phyloP scores from a whole-genome alignment of 805 yeast species.

The Candida coquimbonensis region DNA sequence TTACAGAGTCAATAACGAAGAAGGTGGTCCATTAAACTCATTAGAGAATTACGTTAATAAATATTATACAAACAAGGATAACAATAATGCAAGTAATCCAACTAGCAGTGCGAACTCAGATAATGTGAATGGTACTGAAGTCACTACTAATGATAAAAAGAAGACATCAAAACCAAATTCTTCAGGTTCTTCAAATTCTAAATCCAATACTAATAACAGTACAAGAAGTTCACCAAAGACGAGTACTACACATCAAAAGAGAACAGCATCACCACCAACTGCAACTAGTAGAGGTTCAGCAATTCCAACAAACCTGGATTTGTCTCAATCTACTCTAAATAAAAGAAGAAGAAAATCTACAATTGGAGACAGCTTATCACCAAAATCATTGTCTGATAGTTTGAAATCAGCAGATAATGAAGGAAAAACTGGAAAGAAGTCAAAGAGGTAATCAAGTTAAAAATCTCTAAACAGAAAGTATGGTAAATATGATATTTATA shows the following conservation, averaged over 20 bases:
- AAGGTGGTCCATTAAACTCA: constrained; percentile 49
- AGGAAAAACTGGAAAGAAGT: background rate
- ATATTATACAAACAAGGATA: constrained; percentile 4
- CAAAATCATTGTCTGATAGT: constrained; percentile 11
- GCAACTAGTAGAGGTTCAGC: constrained; percentile 1
- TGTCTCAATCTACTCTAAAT: constrained; percentile 28
- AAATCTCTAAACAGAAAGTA: too few relatives aligned
- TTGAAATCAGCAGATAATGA: background rate
- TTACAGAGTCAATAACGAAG: constrained; percentile 41
- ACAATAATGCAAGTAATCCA: too few relatives aligned
- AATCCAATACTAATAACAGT: background rate
- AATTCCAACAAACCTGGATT: constrained; percentile 21
- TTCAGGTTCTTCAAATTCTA: background rate
- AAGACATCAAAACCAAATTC: background rate
- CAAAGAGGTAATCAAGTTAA: background rate
- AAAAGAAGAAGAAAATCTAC: constrained; percentile 28
- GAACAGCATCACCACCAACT: background rate
- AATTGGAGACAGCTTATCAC: constrained; percentile 15
- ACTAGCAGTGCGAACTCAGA: too few relatives aligned
- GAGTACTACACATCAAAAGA: background rate
- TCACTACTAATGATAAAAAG: background rate
- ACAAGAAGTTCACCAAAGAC: constrained; percentile 2
- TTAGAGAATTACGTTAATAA: constrained; percentile 34
- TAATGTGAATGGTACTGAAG: too few relatives aligned
- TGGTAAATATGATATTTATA: too few relatives aligned